Evolutionary conservation across 1,284 basidiomycete genomes (phyloP).

Genomic region (Cryptococcus sp.): DNA sequence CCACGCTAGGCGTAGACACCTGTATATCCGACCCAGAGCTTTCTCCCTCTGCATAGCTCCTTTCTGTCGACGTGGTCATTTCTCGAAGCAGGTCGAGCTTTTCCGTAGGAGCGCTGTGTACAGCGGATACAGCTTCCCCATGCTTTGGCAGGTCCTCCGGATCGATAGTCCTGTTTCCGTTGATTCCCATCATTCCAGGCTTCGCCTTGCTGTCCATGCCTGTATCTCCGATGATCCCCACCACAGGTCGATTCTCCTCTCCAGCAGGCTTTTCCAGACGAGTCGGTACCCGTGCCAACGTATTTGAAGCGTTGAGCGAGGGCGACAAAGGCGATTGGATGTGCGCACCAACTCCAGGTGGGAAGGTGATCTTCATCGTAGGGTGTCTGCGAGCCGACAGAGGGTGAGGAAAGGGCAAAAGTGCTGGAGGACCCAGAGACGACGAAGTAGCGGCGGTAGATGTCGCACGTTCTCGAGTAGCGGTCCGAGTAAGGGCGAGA

Average conservation of each 20-base stretch:
- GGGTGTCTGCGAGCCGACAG: slow-evolving; percentile 32
- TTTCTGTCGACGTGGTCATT: not conserved
- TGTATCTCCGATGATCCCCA: not conserved
- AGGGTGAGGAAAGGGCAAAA: slow-evolving; percentile 39
- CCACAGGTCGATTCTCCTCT: slow-evolving; percentile 1
- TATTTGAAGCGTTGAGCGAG: not conserved
- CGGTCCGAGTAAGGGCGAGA: slow-evolving; percentile 7
- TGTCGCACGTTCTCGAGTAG: slow-evolving; percentile 8
- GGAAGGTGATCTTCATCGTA: slow-evolving; percentile 38
- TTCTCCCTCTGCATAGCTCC: not conserved
- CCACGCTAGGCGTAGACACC: not conserved
- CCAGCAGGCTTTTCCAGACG: slow-evolving; percentile 3
- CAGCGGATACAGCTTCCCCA: too few species aligned
- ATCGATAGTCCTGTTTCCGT: too few species aligned
- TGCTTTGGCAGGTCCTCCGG: too few species aligned
- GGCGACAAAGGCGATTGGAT: slow-evolving; percentile 3
- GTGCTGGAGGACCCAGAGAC: not conserved
- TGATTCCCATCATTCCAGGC: not conserved
- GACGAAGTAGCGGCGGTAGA: slow-evolving; percentile 1
- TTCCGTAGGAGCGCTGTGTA: not conserved
- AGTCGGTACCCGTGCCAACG: slow-evolving; percentile 14
- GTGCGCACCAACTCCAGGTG: slow-evolving; percentile 6
- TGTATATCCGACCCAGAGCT: slow-evolving; percentile 5
- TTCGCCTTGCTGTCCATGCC: not conserved
- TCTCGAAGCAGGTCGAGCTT: not conserved